A percentile compares a stretch with the other conserved stretches of the same genome.
Evolutionary conservation across 2,329 filamentous ascomycete genomes (phyloP).

Genomic region (Aureobasidium subglaciale): DNA sequence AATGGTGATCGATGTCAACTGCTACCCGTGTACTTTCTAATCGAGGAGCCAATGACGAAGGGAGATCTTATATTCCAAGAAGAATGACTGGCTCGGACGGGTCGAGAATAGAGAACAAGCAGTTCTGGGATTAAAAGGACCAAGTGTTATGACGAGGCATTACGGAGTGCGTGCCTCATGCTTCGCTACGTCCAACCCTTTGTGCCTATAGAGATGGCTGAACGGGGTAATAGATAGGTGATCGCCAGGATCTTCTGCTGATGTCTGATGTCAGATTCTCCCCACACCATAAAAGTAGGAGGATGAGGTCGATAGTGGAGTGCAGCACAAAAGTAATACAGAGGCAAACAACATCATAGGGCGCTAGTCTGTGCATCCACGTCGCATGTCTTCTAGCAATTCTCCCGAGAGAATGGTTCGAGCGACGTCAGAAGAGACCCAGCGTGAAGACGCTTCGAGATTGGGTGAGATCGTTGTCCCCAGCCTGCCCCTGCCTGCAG

Average conservation of each 20-base stretch:
- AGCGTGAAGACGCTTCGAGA: neutral
- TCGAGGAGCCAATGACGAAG: neutral
- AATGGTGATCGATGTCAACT: neutral
- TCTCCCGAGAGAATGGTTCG: neutral
- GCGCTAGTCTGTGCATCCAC: neutral
- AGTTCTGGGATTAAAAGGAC: neutral
- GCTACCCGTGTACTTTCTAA: neutral
- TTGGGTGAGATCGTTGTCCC: neutral
- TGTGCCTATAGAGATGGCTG: neutral
- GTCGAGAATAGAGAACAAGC: neutral
- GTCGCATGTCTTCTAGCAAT: neutral
- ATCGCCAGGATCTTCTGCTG: neutral
- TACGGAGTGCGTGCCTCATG: neutral
- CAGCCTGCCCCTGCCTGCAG: neutral
- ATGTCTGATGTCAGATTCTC: neutral
- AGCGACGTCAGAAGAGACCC: constrained; percentile 6
- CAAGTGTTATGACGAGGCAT: constrained; percentile 2
- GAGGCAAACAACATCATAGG: constrained; percentile 14
- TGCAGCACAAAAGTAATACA: constrained; percentile 13
- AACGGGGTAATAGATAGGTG: constrained; percentile 1
- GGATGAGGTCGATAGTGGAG: constrained; percentile 4
- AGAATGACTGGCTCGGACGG: neutral
- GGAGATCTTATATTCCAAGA: neutral
- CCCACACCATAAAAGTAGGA: neutral
- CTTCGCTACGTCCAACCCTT: constrained; percentile 8